Percentiles rank a stretch among this genome's conserved stretches.
These are phyloP conservation scores for Candida palmyrensis DNA, from an alignment of 805 yeast genomes.

Conservation along the genomic window DNA sequence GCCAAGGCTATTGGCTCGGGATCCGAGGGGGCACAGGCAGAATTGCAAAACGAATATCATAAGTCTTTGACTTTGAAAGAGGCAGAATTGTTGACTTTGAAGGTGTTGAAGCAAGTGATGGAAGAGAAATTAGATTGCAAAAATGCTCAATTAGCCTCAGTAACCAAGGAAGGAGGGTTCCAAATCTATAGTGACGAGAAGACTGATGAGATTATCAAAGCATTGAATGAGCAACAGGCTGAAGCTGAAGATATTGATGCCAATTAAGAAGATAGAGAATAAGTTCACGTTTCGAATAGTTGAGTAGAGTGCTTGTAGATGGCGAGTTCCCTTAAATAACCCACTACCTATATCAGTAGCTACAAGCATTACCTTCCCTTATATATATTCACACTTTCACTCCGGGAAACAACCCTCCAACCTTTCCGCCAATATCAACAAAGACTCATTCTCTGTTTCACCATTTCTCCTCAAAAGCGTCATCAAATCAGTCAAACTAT, in stretches of 20 bases:
- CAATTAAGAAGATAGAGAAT: slow-evolving; percentile 2
- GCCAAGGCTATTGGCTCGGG: slow-evolving; percentile 99
- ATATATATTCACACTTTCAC: background rate
- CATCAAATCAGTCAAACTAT: slow-evolving; percentile 41
- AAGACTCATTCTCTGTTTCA: slow-evolving; percentile 44
- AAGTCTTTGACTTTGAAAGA: slow-evolving; percentile 85
- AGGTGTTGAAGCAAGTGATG: slow-evolving; percentile 95
- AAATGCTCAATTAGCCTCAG: slow-evolving; percentile 92
- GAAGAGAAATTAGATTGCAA: slow-evolving; percentile 95
- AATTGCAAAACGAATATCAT: slow-evolving; percentile 94
- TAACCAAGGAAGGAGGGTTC: slow-evolving; percentile 83
- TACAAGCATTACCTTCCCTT: slow-evolving; percentile 5
- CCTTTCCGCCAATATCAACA: slow-evolving; percentile 38
- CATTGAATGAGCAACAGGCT: slow-evolving; percentile 64
- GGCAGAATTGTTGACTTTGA: slow-evolving; percentile 85
- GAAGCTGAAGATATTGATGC: slow-evolving; percentile 24
- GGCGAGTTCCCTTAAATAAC: too few relatives aligned
- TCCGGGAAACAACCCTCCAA: slow-evolving; percentile 34
- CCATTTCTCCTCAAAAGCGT: slow-evolving; percentile 44
- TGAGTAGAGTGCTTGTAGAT: background rate
- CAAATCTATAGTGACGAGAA: slow-evolving; percentile 77
- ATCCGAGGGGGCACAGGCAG: slow-evolving; percentile 98
- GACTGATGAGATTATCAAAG: slow-evolving; percentile 75
- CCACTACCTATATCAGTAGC: slow-evolving; percentile 8
- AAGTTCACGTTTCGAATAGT: background rate